Evolutionary conservation across 257 asterid genomes (phyloP).

Genomic region (Solanum chiquidenum): DNA sequence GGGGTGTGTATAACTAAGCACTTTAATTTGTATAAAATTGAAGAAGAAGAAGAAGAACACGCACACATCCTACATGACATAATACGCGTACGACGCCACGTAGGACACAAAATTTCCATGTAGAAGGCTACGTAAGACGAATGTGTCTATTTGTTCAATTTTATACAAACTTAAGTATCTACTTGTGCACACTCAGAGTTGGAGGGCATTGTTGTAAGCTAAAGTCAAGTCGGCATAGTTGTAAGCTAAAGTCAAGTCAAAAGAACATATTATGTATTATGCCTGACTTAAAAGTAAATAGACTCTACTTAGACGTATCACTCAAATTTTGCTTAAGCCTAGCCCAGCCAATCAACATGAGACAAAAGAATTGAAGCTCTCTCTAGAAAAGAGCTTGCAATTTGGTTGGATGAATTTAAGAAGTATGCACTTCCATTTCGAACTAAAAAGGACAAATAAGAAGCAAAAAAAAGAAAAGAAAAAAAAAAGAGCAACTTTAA

Average conservation of each 20-base stretch:
- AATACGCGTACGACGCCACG: background rate
- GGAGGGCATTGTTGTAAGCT: too few relatives aligned
- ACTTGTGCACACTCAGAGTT: background rate
- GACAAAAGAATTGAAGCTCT: background rate
- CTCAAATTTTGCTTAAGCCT: background rate
- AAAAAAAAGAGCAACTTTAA: background rate
- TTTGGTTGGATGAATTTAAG: background rate
- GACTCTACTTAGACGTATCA: background rate
- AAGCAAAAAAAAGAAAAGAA: too few relatives aligned
- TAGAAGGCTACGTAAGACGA: background rate
- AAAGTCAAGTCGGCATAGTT: too few relatives aligned
- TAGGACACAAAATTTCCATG: too few relatives aligned
- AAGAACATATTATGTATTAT: too few relatives aligned
- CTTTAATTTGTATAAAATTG: too few relatives aligned
- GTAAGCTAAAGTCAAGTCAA: too few relatives aligned
- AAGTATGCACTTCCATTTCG: background rate
- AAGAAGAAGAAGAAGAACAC: background rate
- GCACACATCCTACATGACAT: background rate
- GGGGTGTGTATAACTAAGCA: background rate
- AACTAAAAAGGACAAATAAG: background rate
- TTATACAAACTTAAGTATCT: too few relatives aligned
- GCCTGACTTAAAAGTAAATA: too few relatives aligned
- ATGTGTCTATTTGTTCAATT: background rate
- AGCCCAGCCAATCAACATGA: background rate
- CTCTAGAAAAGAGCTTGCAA: background rate